Evolutionary conservation across 176 grass and related monocot genomes (phyloP).

Genomic region (Oryza glaberrima): DNA sequence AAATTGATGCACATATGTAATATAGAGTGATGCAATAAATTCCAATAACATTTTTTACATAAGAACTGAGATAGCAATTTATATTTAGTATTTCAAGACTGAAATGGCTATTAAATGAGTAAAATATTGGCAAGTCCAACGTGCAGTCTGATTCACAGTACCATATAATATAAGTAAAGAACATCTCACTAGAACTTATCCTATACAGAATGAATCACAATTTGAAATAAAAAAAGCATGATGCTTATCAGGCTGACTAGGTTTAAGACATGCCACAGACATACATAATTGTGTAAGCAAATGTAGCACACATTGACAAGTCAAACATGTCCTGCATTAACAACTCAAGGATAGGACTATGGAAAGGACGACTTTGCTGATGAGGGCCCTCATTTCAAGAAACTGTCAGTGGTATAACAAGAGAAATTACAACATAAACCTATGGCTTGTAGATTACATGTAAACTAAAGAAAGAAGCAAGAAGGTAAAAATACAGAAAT

Average conservation of each 20-base stretch:
- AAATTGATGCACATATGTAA: not conserved
- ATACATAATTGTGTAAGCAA: constrained; percentile 34
- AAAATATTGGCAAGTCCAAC: constrained; percentile 26
- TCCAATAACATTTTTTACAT: not conserved
- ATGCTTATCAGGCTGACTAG: constrained; percentile 12
- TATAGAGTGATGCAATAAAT: not conserved
- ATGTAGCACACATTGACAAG: constrained; percentile 25
- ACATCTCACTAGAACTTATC: constrained; percentile 30
- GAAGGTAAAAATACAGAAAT: not conserved
- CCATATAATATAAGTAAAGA: constrained; percentile 22
- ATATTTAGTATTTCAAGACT: constrained; percentile 21
- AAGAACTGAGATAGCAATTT: not conserved
- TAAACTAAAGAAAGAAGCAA: not conserved
- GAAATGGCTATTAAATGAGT: constrained; percentile 6
- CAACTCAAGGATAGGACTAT: constrained; percentile 7
- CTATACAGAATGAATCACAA: constrained; percentile 7
- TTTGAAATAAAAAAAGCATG: constrained; percentile 20
- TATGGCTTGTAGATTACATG: not conserved
- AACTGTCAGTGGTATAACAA: not conserved
- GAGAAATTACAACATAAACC: constrained; percentile 1
- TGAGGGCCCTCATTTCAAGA: constrained; percentile 14
- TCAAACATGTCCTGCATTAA: constrained; percentile 35
- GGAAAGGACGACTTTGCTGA: not conserved
- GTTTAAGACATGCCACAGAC: constrained; percentile 35
- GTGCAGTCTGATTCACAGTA: constrained; percentile 16